Base-by-base conservation (phyloP, 2,329 filamentous ascomycete genomes). In the Penicillium sp. region DNA sequence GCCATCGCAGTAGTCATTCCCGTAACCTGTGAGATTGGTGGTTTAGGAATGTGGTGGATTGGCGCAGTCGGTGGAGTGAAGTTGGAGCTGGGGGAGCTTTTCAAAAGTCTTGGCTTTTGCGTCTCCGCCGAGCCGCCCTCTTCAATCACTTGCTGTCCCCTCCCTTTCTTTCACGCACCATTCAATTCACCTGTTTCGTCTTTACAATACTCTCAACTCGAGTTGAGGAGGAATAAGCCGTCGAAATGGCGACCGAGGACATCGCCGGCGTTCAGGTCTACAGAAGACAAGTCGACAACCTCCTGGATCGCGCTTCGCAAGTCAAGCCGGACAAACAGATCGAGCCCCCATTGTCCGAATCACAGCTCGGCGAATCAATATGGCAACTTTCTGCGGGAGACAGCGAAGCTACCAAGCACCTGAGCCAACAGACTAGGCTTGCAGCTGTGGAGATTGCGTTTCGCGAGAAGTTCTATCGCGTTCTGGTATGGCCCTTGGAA, bases 391-490 rank as follows among this genome's bases (percentile, higher is more conserved):
- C 63, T 9, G 58, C 57, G 16, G 55, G 63, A 9, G 57, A 69
- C 42, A 49, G 64, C 24, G 54, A 54, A 3, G 32, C 48, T 9
- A 49, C 62, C 3, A 60, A 64, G 24, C 74, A 77, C 38, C 79
- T 79, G 60, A 77, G 65, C 55, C 82, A 82, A 42, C 85, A 87
- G 61, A 69, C 72, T 24, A 75, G 76, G 34, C 86, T 85, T 68
- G 85, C 87, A 32, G 82, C 89, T 21, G 84, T 96, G 44, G 94
- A 97, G 73, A 92, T 88, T 16, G 92, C 91, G 10, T 89, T 88
- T 47, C 87, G 91, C 65, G 85, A 88, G 63, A 83, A 89, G 45
- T 95, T 97, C 74, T 90, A 90, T 73, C 80, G 83, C 58, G 79
- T 91, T 57, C 82, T 96, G 70, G 91, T 94, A 76, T 79, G 88